Percentiles rank a stretch among this genome's conserved stretches.
Conservation (phyloP, 2,329 filamentous ascomycete genomes). For the Ophiostoma montium region DNA sequence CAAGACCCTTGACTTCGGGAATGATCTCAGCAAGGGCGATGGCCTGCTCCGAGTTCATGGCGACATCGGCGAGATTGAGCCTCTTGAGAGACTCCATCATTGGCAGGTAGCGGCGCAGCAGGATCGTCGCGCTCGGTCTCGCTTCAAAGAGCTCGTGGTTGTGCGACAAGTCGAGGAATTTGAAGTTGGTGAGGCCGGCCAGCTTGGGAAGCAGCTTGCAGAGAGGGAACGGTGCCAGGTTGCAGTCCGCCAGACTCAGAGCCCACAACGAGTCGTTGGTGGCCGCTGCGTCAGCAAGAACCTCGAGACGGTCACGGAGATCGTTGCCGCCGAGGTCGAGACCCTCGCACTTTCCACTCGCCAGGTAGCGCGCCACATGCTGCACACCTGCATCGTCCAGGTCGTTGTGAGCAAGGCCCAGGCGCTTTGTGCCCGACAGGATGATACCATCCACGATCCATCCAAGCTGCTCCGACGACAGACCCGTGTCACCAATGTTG, state of each 20-base stretch:
- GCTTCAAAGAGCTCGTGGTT: conserved; percentile 68
- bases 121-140: conserved; percentile 56
- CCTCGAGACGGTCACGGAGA: conserved; percentile 38
- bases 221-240: conserved; percentile 58
- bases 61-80: conserved; percentile 74
- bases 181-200: conserved; percentile 54
- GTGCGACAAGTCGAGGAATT: conserved; percentile 85
- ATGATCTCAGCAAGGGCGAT: conserved; percentile 85
- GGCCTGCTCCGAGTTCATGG: conserved; percentile 71
- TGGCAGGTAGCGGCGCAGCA: conserved; percentile 67
- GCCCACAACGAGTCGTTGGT: conserved; percentile 54
- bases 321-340: conserved; percentile 84
- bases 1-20: conserved; percentile 66
- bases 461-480: conserved; percentile 57
- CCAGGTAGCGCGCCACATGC: conserved; percentile 64
- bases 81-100: conserved; percentile 65
- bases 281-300: conserved; percentile 37
- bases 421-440: conserved; percentile 59
- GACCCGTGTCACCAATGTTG: conserved; percentile 64
- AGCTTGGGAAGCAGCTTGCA: conserved; percentile 63
- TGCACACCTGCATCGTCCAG: conserved; percentile 60
- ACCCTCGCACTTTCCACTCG: conserved; percentile 66
- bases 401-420: conserved; percentile 73
- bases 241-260: conserved; percentile 75
- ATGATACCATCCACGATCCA: conserved; percentile 71